A percentile compares a stretch with the other conserved stretches of the same genome.
phyloP scores from a whole-genome alignment of 2,329 filamentous ascomycete species.

The Alternaria arborescens region DNA sequence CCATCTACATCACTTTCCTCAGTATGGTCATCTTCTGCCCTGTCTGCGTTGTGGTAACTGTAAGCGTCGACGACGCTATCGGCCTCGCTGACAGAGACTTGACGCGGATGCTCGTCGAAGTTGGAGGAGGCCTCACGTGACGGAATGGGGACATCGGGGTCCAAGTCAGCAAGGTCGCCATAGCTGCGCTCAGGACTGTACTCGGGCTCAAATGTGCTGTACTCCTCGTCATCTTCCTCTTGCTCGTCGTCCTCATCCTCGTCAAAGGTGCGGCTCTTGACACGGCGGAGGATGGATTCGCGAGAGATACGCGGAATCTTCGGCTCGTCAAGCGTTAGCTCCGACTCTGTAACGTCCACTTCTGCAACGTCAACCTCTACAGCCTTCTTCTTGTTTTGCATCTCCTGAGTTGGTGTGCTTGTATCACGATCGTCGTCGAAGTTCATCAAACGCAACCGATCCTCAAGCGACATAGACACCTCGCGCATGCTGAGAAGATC shows the following conservation, averaged over 20 bases:
- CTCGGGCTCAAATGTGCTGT: slow-evolving; percentile 50
- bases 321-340: slow-evolving; percentile 59
- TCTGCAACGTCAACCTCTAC: slow-evolving; percentile 47
- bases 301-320: slow-evolving; percentile 84
- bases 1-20: slow-evolving; percentile 68
- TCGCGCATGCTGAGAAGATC: slow-evolving; percentile 81
- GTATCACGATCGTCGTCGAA: slow-evolving; percentile 64
- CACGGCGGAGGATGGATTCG: slow-evolving; percentile 89
- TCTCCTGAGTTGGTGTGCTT: slow-evolving; percentile 49
- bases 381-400: slow-evolving; percentile 36
- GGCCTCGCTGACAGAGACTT: slow-evolving; percentile 64
- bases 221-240: slow-evolving; percentile 33
- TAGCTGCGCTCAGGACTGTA: slow-evolving; percentile 66
- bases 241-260: slow-evolving; percentile 60
- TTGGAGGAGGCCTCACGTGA: slow-evolving; percentile 76
- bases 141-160: slow-evolving; percentile 90
- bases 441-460: slow-evolving; percentile 89
- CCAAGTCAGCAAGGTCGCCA: slow-evolving; percentile 65
- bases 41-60: slow-evolving; percentile 58
- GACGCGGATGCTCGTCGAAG: slow-evolving; percentile 66
- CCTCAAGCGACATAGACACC: slow-evolving; percentile 81
- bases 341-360: slow-evolving; percentile 41
- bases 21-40: slow-evolving; percentile 63
- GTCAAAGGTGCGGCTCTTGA: slow-evolving; percentile 71
- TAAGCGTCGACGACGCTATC: slow-evolving; percentile 66